Percentiles rank a stretch among this genome's conserved stretches.
Evolutionary conservation across 2,329 filamentous ascomycete species (phyloP).

Genomic region (Alternaria triticimaculans): DNA sequence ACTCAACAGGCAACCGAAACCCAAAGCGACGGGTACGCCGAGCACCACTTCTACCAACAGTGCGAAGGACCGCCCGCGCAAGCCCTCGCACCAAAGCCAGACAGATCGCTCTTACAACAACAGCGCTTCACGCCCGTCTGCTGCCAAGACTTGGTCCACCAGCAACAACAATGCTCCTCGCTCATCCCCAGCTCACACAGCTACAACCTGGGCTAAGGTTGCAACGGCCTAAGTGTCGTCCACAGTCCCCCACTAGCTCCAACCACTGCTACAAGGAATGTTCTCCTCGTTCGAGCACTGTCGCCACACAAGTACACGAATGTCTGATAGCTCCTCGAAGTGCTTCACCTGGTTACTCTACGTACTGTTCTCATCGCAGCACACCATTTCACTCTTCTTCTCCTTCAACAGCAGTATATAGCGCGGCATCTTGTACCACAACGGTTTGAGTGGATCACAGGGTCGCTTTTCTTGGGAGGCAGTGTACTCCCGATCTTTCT

Average conservation of each 20-base stretch:
- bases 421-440: slow-evolving; percentile 32
- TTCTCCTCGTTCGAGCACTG: neutral
- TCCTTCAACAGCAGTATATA: slow-evolving; percentile 24
- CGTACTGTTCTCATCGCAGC: slow-evolving; percentile 21
- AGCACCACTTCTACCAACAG: slow-evolving; percentile 23
- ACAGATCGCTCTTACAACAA: slow-evolving; percentile 31
- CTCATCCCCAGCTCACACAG: slow-evolving; percentile 22
- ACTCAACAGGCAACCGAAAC: slow-evolving; percentile 26
- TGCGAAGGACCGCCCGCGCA: slow-evolving; percentile 38
- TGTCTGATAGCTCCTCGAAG: slow-evolving; percentile 10
- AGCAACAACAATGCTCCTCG: slow-evolving; percentile 27
- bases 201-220: slow-evolving; percentile 34
- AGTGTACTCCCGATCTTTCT: slow-evolving; percentile 21
- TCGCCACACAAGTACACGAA: slow-evolving; percentile 9
- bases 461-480: slow-evolving; percentile 25
- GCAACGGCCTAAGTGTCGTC: slow-evolving; percentile 25
- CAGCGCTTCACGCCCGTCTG: slow-evolving; percentile 31
- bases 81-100: slow-evolving; percentile 40
- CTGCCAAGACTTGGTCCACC: slow-evolving; percentile 34
- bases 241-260: neutral
- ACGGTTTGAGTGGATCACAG: slow-evolving; percentile 30
- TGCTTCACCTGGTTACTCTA: slow-evolving; percentile 14
- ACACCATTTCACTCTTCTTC: slow-evolving; percentile 20
- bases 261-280: neutral
- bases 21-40: slow-evolving; percentile 33